A percentile compares a stretch with the other conserved stretches of the same genome.
Evolutionary conservation across 768 basidiomycete species (phyloP).

Genomic region (Rhodotorula taiwanensis): DNA sequence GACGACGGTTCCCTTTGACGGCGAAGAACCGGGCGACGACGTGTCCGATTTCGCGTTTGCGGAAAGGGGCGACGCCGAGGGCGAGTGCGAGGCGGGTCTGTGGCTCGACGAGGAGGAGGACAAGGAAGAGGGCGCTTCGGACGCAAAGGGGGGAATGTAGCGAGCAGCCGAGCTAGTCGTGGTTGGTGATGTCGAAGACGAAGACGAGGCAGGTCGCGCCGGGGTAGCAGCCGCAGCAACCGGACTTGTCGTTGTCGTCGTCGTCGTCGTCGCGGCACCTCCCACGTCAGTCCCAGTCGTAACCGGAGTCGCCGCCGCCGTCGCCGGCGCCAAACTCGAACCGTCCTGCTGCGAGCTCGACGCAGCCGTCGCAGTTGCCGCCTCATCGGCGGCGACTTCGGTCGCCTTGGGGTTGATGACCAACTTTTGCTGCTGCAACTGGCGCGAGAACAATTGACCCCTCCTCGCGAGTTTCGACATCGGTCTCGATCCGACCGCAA

Average conservation of each 20-base stretch:
- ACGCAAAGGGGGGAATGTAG: background rate
- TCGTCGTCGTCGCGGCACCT: background rate
- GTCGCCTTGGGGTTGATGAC: constrained; percentile 24
- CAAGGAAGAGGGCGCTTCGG: background rate
- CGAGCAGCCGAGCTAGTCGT: no score
- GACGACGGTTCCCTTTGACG: constrained; percentile 6
- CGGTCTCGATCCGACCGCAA: background rate
- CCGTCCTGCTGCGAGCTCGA: no score
- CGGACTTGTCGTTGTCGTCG: background rate
- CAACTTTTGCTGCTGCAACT: constrained; percentile 4
- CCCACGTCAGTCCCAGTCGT: background rate
- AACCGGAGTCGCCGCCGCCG: background rate
- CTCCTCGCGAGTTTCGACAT: background rate
- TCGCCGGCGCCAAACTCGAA: no score
- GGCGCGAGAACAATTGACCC: no score
- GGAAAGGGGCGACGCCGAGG: background rate
- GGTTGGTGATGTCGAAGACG: no score
- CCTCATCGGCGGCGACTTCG: no score
- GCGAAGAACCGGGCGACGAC: background rate
- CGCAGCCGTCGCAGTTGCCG: no score
- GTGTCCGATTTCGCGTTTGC: background rate
- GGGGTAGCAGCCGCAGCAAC: background rate
- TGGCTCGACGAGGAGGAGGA: no score
- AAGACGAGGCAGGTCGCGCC: no score
- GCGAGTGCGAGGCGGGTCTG: background rate